Base-by-base conservation (phyloP, 208 protist genomes). In the Leishmania turanica region DNA sequence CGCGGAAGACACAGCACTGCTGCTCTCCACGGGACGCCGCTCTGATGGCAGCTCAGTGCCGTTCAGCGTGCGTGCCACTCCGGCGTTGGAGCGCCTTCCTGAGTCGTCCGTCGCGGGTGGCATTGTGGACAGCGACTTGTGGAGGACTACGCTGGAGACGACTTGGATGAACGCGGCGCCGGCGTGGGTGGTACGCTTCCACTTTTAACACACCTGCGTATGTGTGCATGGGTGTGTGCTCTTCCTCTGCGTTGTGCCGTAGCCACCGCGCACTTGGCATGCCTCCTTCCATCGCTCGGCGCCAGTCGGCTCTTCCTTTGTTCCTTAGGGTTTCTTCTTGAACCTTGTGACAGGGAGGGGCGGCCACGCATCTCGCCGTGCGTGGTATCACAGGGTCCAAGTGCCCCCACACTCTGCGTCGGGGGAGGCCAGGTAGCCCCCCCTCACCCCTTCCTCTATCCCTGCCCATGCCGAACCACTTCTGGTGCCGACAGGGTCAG, bases 151-250 rank as follows among this genome's bases (percentile, higher is more conserved):
- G 21, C 60, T 95, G 34, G 85, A 91, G 77, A 90, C 91, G 54
- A 92, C 89, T 17, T 95, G 91, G 91, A 95, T 95, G 91, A 83
- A 72, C 66, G 87, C 91, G 21, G 89, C 91, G 11, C 91, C 91
- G 51, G 91, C 89, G 34, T 93, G 89, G 87, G 82, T 95, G 21
- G 56, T 95, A 78, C 87, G 83, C 75, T 95, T 91, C 40, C 73
- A 65, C 60, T 92, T 89, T 56, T 87, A 56, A 78, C 60, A 0
- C 37, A n/a, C 76, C 21, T 13, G 13, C 21, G 6, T 76, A 64
- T 81, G 53, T 11, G n/a, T 47, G 53, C 75, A 45, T 51, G 31
- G 15, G 27, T 58, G 37, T 0, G 9, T 45, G 0, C 49, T 24
- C 37, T 7, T 47, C 5, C 60, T 65, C 27, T 60, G 56, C 56